Conservation (phyloP, 2,329 filamentous ascomycete species). For the Calonectria montana region DNA sequence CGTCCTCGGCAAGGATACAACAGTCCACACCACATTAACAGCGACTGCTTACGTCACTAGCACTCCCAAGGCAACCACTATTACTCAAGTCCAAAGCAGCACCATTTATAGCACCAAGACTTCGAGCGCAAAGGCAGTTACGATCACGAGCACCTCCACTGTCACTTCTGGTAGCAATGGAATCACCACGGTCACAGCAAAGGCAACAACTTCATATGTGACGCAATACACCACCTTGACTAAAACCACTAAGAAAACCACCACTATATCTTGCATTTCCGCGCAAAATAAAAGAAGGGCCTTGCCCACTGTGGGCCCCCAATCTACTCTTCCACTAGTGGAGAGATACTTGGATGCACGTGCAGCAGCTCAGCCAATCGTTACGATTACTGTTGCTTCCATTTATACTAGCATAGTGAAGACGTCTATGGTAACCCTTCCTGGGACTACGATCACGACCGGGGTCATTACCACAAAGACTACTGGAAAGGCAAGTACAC, state of each 20-base stretch:
- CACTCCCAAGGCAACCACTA: conserved; percentile 39
- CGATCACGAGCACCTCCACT: conserved; percentile 34
- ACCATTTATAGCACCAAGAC: conserved; percentile 32
- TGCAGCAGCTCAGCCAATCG: not conserved
- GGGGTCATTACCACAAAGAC: conserved; percentile 30
- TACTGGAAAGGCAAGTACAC: conserved; percentile 35
- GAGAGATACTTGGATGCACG: not conserved
- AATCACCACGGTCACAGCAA: conserved; percentile 33
- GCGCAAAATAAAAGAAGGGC: conserved; percentile 26
- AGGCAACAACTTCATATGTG: conserved; percentile 35
- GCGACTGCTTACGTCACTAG: conserved; percentile 31
- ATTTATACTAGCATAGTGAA: conserved; percentile 11
- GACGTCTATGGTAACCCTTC: conserved; percentile 18
- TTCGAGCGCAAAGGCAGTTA: conserved; percentile 31
- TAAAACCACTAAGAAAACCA: conserved; percentile 32
- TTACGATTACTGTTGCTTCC: conserved; percentile 8
- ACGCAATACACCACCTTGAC: conserved; percentile 36
- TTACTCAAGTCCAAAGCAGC: conserved; percentile 21
- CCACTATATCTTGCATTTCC: conserved; percentile 36
- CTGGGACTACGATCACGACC: conserved; percentile 30
- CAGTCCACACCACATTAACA: conserved; percentile 23
- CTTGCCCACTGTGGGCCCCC: not conserved
- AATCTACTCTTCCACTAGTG: not conserved
- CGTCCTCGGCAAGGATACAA: conserved; percentile 14
- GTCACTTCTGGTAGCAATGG: conserved; percentile 32